Percentiles rank a stretch among this genome's conserved stretches.
Evolutionary conservation across 371 early-diverging fungal species (phyloP).

Genomic region (Rhizopus sp.): DNA sequence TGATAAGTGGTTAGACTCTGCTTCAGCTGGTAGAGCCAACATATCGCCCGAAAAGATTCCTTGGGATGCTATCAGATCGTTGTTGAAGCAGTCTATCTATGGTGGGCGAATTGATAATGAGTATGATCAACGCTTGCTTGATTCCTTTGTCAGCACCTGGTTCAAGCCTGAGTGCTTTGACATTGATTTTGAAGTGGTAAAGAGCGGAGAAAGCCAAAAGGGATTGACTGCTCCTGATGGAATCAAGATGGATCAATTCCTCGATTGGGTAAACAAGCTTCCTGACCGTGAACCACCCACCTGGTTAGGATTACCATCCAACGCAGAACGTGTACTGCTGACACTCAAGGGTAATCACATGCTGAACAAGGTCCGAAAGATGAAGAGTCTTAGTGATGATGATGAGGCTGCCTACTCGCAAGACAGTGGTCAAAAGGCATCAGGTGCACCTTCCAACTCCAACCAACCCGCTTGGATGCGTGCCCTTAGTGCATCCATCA

Average conservation of each 20-base stretch:
- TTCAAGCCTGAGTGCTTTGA: slow-evolving; percentile 87
- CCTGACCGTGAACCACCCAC: slow-evolving; percentile 95
- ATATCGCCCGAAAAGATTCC: slow-evolving; percentile 95
- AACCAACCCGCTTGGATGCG: slow-evolving; percentile 82
- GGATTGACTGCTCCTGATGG: slow-evolving; percentile 84
- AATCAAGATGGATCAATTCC: slow-evolving; percentile 82
- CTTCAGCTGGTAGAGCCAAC: slow-evolving; percentile 83
- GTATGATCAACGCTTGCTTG: slow-evolving; percentile 85
- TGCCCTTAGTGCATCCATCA: slow-evolving; percentile 51
- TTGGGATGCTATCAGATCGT: slow-evolving; percentile 89
- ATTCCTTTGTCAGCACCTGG: slow-evolving; percentile 85
- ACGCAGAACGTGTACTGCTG: slow-evolving; percentile 91
- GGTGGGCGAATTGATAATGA: slow-evolving; percentile 97
- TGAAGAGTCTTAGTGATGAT: slow-evolving; percentile 84
- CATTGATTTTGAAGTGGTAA: slow-evolving; percentile 79
- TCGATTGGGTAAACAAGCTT: slow-evolving; percentile 85
- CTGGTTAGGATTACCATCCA: slow-evolving; percentile 95
- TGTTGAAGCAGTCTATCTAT: slow-evolving; percentile 90
- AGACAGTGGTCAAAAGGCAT: slow-evolving; percentile 17
- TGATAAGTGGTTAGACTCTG: slow-evolving; percentile 88
- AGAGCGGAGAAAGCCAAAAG: slow-evolving; percentile 43
- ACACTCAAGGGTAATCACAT: slow-evolving; percentile 74
- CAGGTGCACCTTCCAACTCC: not conserved
- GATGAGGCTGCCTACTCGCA: slow-evolving; percentile 66
- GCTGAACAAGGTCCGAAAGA: slow-evolving; percentile 81